These are phyloP conservation scores for Malassezia furfur DNA, from an alignment of 1,284 basidiomycete species.

Conservation along the genomic window DNA sequence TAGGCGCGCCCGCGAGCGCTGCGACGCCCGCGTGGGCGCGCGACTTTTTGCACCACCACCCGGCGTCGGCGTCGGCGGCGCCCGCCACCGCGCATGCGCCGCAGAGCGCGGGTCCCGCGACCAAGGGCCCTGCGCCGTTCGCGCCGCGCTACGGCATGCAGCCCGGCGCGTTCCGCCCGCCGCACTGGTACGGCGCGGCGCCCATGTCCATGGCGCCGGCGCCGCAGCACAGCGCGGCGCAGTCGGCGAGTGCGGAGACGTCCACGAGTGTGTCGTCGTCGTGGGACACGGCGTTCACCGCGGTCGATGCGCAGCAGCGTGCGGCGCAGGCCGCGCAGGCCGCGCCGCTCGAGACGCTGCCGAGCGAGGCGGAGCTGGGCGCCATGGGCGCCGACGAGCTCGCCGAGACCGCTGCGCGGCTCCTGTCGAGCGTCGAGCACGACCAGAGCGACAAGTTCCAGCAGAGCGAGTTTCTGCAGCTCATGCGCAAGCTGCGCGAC, in stretches of 20 bases:
- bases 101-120: conserved; percentile 2
- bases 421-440: conserved; percentile 50
- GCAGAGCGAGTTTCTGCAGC: conserved; percentile 72
- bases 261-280: conserved; percentile 12
- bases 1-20: conserved; percentile 12
- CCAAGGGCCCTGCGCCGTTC: background rate
- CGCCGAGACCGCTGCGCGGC: conserved; percentile 47
- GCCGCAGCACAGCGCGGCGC: conserved; percentile 3
- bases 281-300: conserved; percentile 43
- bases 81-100: background rate
- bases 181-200: too few species aligned
- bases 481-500: conserved; percentile 78
- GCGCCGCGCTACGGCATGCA: conserved; percentile 1
- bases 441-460: conserved; percentile 71
- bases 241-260: too few species aligned
- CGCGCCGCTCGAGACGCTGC: background rate
- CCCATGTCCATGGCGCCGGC: background rate
- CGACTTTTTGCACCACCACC: conserved; percentile 25
- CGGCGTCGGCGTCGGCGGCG: conserved; percentile 7
- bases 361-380: conserved; percentile 13
- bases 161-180: background rate
- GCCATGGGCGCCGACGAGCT: conserved; percentile 42
- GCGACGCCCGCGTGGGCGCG: conserved; percentile 27
- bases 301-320: conserved; percentile 20
- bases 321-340: conserved; percentile 12